Conservation (phyloP, 2,329 filamentous ascomycete species). For the Sarocladium kiliense region DNA sequence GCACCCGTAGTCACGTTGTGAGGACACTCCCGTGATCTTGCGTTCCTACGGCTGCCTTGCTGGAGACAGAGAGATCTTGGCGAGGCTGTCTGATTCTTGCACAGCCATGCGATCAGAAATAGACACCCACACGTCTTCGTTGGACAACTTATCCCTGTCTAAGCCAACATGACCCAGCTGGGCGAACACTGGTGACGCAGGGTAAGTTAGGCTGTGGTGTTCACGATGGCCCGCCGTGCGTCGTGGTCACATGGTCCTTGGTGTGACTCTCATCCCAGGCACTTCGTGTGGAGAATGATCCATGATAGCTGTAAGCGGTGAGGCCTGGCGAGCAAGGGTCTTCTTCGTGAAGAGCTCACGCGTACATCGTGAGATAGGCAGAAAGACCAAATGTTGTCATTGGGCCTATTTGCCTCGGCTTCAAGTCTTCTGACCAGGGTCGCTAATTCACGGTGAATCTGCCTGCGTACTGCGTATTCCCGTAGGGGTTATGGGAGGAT, state of each 20-base stretch:
- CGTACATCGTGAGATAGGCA: neutral
- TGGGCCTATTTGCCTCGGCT: neutral
- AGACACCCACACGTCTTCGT: neutral
- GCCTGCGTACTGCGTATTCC: neutral
- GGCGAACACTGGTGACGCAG: neutral
- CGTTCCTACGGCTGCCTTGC: neutral
- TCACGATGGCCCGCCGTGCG: conserved; percentile 1
- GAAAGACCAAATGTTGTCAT: neutral
- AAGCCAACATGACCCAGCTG: neutral
- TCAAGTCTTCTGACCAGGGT: neutral
- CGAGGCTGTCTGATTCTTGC: neutral
- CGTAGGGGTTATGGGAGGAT: neutral
- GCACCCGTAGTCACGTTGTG: neutral
- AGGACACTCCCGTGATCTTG: neutral
- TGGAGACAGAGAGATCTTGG: neutral
- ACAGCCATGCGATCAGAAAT: neutral
- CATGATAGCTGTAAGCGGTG: neutral
- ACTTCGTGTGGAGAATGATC: neutral
- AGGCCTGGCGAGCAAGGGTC: neutral
- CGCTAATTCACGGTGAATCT: neutral
- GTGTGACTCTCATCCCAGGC: neutral
- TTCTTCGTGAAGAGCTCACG: neutral
- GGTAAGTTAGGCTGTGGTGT: neutral
- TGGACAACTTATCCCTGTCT: neutral
- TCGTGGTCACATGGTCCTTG: neutral